phyloP scores from a whole-genome alignment of 257 asterid species.

The Oldenlandia corymbosa region DNA sequence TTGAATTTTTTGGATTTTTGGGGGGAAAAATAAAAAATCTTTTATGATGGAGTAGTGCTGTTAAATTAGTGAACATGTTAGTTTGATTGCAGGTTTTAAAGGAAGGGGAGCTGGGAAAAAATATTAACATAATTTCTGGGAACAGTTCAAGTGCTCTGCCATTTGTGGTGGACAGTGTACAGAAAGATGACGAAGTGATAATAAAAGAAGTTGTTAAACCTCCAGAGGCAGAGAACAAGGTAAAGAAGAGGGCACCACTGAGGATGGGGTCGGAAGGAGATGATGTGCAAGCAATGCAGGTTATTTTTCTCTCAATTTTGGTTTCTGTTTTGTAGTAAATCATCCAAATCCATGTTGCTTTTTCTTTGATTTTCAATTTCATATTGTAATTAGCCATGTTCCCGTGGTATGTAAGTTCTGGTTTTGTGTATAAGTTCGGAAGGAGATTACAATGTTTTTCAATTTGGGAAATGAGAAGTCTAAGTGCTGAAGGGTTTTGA shows the following conservation, averaged over 20 bases:
- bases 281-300: constrained; percentile 81
- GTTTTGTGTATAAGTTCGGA: no score
- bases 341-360: no score
- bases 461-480: background rate
- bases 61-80: background rate
- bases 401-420: background rate
- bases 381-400: background rate
- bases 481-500: background rate
- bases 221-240: constrained; percentile 36
- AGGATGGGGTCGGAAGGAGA: constrained; percentile 89
- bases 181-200: constrained; percentile 41
- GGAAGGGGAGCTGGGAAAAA: constrained; percentile 63
- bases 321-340: background rate
- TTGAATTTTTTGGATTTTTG: background rate
- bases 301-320: constrained; percentile 16
- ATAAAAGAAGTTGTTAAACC: constrained; percentile 57
- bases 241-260: constrained; percentile 41
- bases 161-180: constrained; percentile 41
- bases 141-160: constrained; percentile 54
- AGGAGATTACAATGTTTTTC: no score
- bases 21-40: background rate
- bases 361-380: no score
- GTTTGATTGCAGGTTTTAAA: constrained; percentile 43
- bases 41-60: background rate
- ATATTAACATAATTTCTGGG: constrained; percentile 45